These are phyloP conservation scores for Atalantia buxifolia DNA, from an alignment of 345 rosid species.

Conservation along the genomic window DNA sequence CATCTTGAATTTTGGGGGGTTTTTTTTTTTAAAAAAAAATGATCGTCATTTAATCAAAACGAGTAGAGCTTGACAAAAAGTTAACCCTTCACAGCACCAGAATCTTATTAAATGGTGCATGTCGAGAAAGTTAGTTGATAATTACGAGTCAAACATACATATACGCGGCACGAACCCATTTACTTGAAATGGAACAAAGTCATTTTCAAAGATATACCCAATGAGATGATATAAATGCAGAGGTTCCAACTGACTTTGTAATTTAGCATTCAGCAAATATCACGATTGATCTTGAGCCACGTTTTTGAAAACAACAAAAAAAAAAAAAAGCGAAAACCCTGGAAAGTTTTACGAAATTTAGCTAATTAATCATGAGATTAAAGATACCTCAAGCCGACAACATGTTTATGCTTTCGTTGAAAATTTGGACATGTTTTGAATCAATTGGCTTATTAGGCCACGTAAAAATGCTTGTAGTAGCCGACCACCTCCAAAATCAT, in stretches of 20 bases:
- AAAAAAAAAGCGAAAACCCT: neutral
- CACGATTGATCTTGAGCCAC: slow-evolving; percentile 20
- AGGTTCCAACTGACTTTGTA: slow-evolving; percentile 19
- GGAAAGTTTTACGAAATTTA: neutral
- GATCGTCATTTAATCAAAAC: slow-evolving; percentile 5
- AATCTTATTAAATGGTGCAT: slow-evolving; percentile 9
- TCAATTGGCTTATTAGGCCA: slow-evolving; percentile 8
- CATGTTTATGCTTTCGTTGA: slow-evolving; percentile 1
- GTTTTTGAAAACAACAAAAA: slow-evolving; percentile 6
- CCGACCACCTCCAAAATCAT: neutral
- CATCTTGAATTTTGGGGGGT: neutral
- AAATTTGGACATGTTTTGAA: neutral
- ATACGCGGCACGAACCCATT: slow-evolving; percentile 12
- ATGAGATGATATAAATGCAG: neutral
- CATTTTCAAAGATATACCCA: slow-evolving; percentile 24
- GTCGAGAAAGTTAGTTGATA: neutral
- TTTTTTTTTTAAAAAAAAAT: neutral
- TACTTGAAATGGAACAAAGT: neutral
- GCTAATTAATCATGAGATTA: neutral
- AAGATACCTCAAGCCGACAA: slow-evolving; percentile 8
- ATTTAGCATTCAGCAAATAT: neutral
- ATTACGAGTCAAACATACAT: neutral
- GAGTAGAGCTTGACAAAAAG: slow-evolving; percentile 1
- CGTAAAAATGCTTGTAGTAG: neutral
- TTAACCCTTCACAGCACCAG: neutral